Evolutionary conservation across 306 rosid species (phyloP), one percentile per base, ranked within the genome.

Genomic region (Rosa chinensis): DNA sequence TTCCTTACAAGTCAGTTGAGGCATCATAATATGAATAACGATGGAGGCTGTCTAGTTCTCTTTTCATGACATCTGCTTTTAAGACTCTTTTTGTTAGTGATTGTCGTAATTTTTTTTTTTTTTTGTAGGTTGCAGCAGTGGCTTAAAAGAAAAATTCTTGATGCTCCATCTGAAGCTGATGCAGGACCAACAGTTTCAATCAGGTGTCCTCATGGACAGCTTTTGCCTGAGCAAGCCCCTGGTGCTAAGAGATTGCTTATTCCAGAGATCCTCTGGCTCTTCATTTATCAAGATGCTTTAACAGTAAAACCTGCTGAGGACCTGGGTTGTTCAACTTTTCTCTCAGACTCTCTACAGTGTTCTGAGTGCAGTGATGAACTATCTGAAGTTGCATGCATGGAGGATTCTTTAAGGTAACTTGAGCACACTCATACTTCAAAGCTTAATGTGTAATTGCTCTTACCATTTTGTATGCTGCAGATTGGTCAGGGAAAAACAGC

Each of bases 141-240:
- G 99, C 88, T 87, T 81, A 94, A 92, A 88, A 87, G 99, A 78
- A 94, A 92, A 83, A 90, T 94, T 48, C 89, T 82, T 17, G 99
- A 94, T 86, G 93, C 99, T 80, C 99, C 99, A 67, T 82, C 99
- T 74, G 98, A 94, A 84, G 97, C 94, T 47, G 99, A 94, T 85
- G 89, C 92, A 10, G 97, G 94, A 68, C 99, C 95, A 49, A 92
- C 99, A 17, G 84, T 81, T 62, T 82, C 95, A 81, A 87, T 94
- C 71, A 83, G 87, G 82, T 94, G 99, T 84, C 97, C 95, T 76
- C 99, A 94, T 68, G 95, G 92, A 74, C 87, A 91, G 82, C 89
- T 94, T 82, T 56, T 87, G 81, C 99, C 99, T 21, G 99, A 94
- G 87, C 91, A 89, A 70, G 99, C 97, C 78, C 66, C 91, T 66